Base-by-base conservation (phyloP, 371 early-diverging fungal species). In the Syncephalastrum contaminatum region DNA sequence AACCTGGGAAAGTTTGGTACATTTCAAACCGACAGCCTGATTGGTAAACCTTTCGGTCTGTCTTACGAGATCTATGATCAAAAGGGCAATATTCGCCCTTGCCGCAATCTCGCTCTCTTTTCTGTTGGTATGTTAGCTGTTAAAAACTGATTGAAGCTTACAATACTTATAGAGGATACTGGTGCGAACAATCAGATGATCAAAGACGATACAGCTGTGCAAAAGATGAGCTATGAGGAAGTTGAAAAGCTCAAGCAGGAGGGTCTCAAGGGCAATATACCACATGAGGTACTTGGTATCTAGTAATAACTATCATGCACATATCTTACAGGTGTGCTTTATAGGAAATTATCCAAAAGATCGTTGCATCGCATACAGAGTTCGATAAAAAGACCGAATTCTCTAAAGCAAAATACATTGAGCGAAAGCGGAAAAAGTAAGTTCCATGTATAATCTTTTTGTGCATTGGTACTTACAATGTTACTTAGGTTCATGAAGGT, bases 401-500 rank as follows among this genome's bases (percentile, higher is more conserved):
- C 63, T 90, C 98, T 2, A 94, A 97, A 76, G 92, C 94, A 18
- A 98, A 98, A 74, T 97, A 97, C 59, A 89, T 97, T 53, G 84
- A 88, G 60, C 83, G 93, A 61, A 98, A 98, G 74, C 87, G 92
- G 73, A 83, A 85, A 64, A 98, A 97, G 93, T 89, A 75, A 49
- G 62, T 22, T 10, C 46, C 6, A 51, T 20, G 15, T 21, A 7
- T 16, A 42, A n/a, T n/a, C n/a, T 25, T 25, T 22, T 7, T 16
- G 30, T 15, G 13, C 30, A 39, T 21, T 21, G 53, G 18, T 52
- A 4, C 13, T 52, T 18, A 42, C 36, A 4, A 51, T 22, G 15
- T 21, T 10, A 30, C 25, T 16, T 47, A 89, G 90, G 58, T 98
- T 94, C 66, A 80, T 86, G 68, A 93, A 91, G 64, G 72, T 83